phyloP scores from a whole-genome alignment of 1,284 basidiomycete species.

The Inonotus obliquus region DNA sequence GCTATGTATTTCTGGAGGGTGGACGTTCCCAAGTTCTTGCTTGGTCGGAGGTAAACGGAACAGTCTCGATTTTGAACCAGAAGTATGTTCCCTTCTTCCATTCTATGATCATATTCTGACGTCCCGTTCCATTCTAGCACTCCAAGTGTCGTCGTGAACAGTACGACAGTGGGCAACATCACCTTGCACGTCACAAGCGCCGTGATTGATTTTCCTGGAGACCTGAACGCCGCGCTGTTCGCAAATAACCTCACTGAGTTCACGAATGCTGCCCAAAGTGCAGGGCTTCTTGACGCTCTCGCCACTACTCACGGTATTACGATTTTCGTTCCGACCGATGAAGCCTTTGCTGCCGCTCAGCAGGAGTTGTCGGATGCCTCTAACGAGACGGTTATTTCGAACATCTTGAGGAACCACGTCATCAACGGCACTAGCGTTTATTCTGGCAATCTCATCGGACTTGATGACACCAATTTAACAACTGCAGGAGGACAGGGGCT shows the following conservation, averaged over 20 bases:
- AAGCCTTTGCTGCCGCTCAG: conserved; percentile 39
- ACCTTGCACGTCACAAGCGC: conserved; percentile 48
- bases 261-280: conserved; percentile 30
- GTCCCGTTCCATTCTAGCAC: conserved; percentile 26
- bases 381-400: conserved; percentile 42
- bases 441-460: conserved; percentile 43
- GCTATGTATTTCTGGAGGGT: conserved; percentile 49
- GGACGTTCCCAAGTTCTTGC: conserved; percentile 58
- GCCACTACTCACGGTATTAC: conserved; percentile 53
- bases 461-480: conserved; percentile 32
- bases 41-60: conserved; percentile 47
- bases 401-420: conserved; percentile 61
- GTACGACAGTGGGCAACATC: conserved; percentile 41
- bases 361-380: conserved; percentile 33
- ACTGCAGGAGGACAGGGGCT: conserved; percentile 60
- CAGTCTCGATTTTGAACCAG: conserved; percentile 51
- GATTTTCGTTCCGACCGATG: conserved; percentile 61
- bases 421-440: conserved; percentile 70
- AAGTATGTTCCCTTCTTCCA: conserved; percentile 29
- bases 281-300: conserved; percentile 38
- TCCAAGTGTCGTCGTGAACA: conserved; percentile 39
- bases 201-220: conserved; percentile 51
- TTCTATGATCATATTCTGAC: background rate
- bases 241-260: conserved; percentile 37
- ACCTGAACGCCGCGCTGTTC: conserved; percentile 40